Percentiles rank a stretch among this genome's conserved stretches.
phyloP scores from a whole-genome alignment of 78 protist species.

The Salpingoeca rosetta region DNA sequence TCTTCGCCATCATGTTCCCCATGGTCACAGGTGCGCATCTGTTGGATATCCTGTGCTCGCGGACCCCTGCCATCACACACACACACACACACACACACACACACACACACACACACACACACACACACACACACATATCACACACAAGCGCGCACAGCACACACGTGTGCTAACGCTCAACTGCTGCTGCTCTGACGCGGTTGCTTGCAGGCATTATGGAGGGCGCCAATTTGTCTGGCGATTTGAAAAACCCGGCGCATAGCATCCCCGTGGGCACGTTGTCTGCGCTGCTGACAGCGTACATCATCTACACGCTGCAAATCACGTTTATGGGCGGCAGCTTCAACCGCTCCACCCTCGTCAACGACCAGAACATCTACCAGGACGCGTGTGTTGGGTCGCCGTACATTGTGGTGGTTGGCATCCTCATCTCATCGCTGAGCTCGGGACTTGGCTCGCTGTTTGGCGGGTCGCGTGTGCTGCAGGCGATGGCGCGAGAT shows the following conservation, averaged over 20 bases:
- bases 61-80: too few relatives aligned
- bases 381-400: neutral
- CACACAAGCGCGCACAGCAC: too few relatives aligned
- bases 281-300: conserved; percentile 24
- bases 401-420: conserved; percentile 7
- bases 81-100: too few relatives aligned
- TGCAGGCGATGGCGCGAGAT: conserved; percentile 11
- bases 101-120: too few relatives aligned
- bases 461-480: conserved; percentile 37
- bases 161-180: too few relatives aligned
- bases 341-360: neutral
- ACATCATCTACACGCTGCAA: neutral
- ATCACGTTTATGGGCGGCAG: neutral
- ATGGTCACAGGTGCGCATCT: conserved; percentile 54
- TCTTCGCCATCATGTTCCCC: conserved; percentile 54
- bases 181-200: too few relatives aligned
- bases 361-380: neutral
- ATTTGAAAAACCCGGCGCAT: conserved; percentile 34
- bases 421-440: conserved; percentile 23
- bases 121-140: too few relatives aligned
- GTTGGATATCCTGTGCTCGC: too few relatives aligned
- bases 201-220: too few relatives aligned
- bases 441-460: conserved; percentile 42
- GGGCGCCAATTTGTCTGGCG: conserved; percentile 67
- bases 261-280: conserved; percentile 61